Base-by-base conservation (phyloP, 1,284 basidiomycete genomes). In the Leccinum solheimii region DNA sequence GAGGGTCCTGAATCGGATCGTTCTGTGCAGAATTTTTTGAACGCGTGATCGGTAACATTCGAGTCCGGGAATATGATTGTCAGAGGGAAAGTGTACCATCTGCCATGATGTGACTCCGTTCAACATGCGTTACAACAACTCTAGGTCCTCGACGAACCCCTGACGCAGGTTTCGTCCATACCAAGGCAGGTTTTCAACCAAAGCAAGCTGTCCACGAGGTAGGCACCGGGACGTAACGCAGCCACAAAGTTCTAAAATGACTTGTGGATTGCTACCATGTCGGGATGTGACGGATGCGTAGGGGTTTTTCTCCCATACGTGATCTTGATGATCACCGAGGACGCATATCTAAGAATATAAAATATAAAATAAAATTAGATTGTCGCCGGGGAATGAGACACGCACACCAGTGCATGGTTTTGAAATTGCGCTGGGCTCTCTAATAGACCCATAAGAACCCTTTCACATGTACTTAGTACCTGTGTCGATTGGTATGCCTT, bases 1-100 rank as follows among this genome's bases (percentile, higher is more conserved):
- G 58, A 62, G 2, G 32, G 54, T 1, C 57, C 38, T 7, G 57
- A 61, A 38, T 56, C 4, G 1, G 56, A 14, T 64, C 32, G 13
- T n/a, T 32, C 52, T 54, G 27, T 26, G 36, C 36, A 36, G 1
- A 36, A 14, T 1, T 14, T 14, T 36, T 36, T 36, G 36, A 36
- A 36, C 36, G 36, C 36, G 36, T 7, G 36, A 36, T 14, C 14
- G 3, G 14, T 36, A 36, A 9, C 21, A 8, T 50, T 50, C 8
- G 14, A 27, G 4, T 26, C 8, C 3, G 23, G 13, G 26, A 23
- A 50, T 16, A 52, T 30, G 51, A 52, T n/a, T 5, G 16, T 30
- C 51, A n/a, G n/a, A 32, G 13, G 16, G 45, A 19, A 32, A 52
- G 5, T 16, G n/a, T 32, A 52, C 27, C 50, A 52, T 50, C 13